These are phyloP conservation scores for Ceratobasidium sp. DNA, from an alignment of 1,284 basidiomycete genomes.

Conservation along the genomic window DNA sequence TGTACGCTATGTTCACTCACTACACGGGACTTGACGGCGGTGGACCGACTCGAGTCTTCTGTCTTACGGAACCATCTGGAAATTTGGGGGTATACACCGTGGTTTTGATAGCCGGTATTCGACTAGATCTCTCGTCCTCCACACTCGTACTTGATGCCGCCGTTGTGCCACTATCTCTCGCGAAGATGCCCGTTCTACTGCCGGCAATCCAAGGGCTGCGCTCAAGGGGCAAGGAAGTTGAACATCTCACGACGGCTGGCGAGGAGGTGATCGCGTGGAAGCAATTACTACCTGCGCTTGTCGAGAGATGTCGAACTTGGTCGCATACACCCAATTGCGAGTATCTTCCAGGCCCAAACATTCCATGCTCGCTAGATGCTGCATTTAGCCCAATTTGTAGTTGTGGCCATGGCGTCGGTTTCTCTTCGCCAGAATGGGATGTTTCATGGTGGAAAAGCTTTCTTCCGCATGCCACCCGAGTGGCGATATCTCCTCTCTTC, in stretches of 20 bases:
- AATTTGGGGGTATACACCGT: conserved; percentile 56
- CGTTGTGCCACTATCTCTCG: conserved; percentile 58
- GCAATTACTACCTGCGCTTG: conserved; percentile 62
- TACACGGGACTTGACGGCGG: conserved; percentile 52
- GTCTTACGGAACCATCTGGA: conserved; percentile 54
- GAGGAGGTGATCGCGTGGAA: conserved; percentile 63
- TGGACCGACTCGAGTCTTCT: conserved; percentile 52
- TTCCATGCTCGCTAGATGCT: conserved; percentile 57
- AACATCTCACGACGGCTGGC: conserved; percentile 47
- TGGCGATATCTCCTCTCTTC: conserved; percentile 66
- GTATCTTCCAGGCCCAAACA: conserved; percentile 57
- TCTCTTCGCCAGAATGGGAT: conserved; percentile 51
- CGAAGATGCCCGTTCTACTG: conserved; percentile 50
- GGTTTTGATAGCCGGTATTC: conserved; percentile 61
- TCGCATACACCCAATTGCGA: conserved; percentile 63
- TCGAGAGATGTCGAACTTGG: conserved; percentile 69
- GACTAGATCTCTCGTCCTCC: conserved; percentile 63
- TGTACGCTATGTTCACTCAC: conserved; percentile 54
- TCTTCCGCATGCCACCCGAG: conserved; percentile 62
- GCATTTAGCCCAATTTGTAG: conserved; percentile 61
- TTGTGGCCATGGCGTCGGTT: conserved; percentile 64
- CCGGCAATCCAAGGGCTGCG: conserved; percentile 29
- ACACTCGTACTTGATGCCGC: conserved; percentile 64
- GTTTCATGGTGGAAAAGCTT: conserved; percentile 57
- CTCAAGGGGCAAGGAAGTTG: conserved; percentile 39